Conservation (phyloP, 495 filamentous ascomycete species). For the Pyrenula massariospora region DNA sequence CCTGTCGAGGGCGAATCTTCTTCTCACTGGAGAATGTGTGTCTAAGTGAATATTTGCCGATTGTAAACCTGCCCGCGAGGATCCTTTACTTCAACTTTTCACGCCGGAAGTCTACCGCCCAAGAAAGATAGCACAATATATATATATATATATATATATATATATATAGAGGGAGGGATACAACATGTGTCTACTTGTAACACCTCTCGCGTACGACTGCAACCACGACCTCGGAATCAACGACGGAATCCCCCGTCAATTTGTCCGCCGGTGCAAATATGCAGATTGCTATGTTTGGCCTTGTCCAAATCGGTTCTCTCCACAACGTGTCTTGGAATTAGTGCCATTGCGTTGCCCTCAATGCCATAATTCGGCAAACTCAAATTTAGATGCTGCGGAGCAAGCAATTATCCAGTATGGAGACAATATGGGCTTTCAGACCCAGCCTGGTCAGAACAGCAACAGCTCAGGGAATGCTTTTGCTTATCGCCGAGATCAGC, state of each 20-base stretch:
- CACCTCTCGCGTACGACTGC: not conserved
- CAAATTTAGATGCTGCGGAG: not conserved
- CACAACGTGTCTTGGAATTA: not conserved
- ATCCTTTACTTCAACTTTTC: not conserved
- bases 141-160: too few species aligned
- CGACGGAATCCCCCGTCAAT: not conserved
- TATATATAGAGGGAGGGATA: too few species aligned
- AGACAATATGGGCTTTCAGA: not conserved
- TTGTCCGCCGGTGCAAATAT: not conserved
- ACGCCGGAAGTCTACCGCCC: not conserved
- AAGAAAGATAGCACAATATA: not conserved
- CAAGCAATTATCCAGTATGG: not conserved
- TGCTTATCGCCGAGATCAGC: too few species aligned
- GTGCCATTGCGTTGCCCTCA: not conserved
- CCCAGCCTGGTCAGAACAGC: not conserved
- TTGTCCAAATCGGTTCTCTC: too few species aligned
- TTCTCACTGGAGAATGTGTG: not conserved
- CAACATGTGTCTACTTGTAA: not conserved
- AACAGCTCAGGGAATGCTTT: not conserved
- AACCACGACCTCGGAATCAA: not conserved
- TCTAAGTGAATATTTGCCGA: too few species aligned
- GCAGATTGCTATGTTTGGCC: not conserved
- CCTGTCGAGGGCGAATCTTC: not conserved
- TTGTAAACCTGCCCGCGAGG: too few species aligned
- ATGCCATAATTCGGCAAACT: not conserved